A percentile compares a stretch with the other conserved stretches of the same genome.
Conservation (phyloP, 768 basidiomycete species). For the Suillus subluteus region DNA sequence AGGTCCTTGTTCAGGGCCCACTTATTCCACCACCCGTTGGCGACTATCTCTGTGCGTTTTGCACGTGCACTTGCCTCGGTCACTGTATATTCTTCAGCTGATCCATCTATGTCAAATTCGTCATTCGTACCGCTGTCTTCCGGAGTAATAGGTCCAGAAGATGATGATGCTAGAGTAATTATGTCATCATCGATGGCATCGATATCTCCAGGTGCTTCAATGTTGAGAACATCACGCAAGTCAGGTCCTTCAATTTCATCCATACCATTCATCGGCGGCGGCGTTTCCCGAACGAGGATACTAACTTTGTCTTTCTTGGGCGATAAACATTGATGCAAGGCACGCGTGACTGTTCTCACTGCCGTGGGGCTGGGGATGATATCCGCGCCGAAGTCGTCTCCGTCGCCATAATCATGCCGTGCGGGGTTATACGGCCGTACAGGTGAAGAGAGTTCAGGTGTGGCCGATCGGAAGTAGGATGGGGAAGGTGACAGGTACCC, state of each 20-base stretch:
- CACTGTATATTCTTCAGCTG: constrained; percentile 30
- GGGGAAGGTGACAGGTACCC: constrained; percentile 79
- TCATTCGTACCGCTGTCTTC: constrained; percentile 20
- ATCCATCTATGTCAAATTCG: constrained; percentile 19
- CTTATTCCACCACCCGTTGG: constrained; percentile 53
- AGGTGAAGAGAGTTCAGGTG: constrained; percentile 72
- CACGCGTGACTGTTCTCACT: constrained; percentile 23
- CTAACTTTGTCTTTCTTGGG: constrained; percentile 12
- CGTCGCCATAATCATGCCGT: constrained; percentile 13
- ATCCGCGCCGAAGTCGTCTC: constrained; percentile 56
- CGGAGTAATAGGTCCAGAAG: constrained; percentile 43
- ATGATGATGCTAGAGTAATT: constrained; percentile 34
- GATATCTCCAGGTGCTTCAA: constrained; percentile 49
- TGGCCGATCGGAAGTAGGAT: constrained; percentile 50
- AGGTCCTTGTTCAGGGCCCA: constrained; percentile 44
- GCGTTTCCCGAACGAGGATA: constrained; percentile 35
- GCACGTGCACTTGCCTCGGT: constrained; percentile 27
- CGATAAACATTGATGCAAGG: constrained; percentile 11
- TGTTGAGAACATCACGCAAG: constrained; percentile 46
- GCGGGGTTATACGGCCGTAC: constrained; percentile 32
- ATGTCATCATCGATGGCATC: constrained; percentile 36
- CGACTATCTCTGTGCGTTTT: constrained; percentile 42
- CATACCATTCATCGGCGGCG: constrained; percentile 19
- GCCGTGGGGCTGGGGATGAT: constrained; percentile 37
- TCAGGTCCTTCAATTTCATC: constrained; percentile 41